Base-by-base conservation (phyloP, 2,329 filamentous ascomycete genomes). In the Drechslerella dactyloides region DNA sequence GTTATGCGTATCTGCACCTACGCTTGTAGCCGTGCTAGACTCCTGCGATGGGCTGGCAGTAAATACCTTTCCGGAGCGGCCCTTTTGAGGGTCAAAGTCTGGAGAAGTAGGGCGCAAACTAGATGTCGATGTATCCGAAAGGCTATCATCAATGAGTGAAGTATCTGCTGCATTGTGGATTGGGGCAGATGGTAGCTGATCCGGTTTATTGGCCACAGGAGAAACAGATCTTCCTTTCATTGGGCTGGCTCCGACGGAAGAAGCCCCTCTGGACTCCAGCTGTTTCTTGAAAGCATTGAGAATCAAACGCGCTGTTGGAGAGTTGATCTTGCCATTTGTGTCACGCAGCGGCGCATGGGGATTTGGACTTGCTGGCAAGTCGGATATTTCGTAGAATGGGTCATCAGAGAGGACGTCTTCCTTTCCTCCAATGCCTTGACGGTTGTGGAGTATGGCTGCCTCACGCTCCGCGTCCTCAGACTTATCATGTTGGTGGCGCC, bases 301-400 rank as follows among this genome's bases (percentile, higher is more conserved):
- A 2, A 24, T 5, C 37, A 4, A 23, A 33, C 23, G 23, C 17
- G 17, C 11, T 30, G 42, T 23, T 11, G 8, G 27, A 17, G 33
- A 21, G 4, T 46, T 48, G 2, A 37, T 30, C 15, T 19, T 13
- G 40, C 5, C 15, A 15, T 11, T 11, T 17, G 37, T 23, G 8
- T 30, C 11, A 17, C 24, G 30, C 2, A 4, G 17, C 52, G 27
- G 3, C 15, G 37, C 40, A 24, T 50, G 54, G 17, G 66, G 54
- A 19, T 21, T 64, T 15, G 53, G 37, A 23, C 48, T 70, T 24
- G 66, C 53, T 8, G 66, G 55, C 30, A 70, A 50, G 35, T 70
- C 66, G n/a, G 66, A 70, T 55, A 70, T 63, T 33, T 64, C 66
- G 23, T 51, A 62, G 24, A 70, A 70, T 3, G 66, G 66, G 52